Base-by-base conservation (phyloP, 148 eudicot genomes). In the Camellia granthamiana region DNA sequence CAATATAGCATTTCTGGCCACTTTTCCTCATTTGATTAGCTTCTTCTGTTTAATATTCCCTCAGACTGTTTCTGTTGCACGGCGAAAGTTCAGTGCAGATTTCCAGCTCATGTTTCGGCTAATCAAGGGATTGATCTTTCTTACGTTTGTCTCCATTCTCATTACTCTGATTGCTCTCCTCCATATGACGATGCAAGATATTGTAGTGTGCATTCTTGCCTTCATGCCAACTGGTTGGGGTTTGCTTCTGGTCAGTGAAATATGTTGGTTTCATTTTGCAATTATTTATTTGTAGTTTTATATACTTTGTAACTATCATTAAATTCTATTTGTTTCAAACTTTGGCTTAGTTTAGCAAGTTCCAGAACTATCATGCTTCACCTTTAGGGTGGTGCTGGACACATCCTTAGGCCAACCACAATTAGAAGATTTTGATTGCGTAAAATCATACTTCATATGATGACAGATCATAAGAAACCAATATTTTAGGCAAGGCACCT, bases 141-240 rank as follows among this genome's bases (percentile, higher is more conserved):
- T 89, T 41, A 87, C 85, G 51, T 85, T 82, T 74, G 77, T 89
- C 38, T 71, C 85, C 13, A 85, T 85, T 77, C 83, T 95, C 44
- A 89, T 86, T 21, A 88, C 84, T 13, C 87, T 95, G 72, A 85
- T 95, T 69, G 88, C 84, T 6, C 86, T 90, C 16, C 87, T 93
- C 47, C 91, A 89, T 51, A 90, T 95, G 92, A 88, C 91, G 3
- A 51, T 89, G 41, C 79, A 83, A 81, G 99, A 95, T 83, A 88
- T 95, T 70, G 55, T 95, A 1, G 97, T 93, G 6, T 92, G 99
- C 88, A 81, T 95, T 77, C 93, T 95, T 65, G 99, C 97, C 75
- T 95, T 95, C 90, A 87, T 95, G 94, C 99, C 99, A 9, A 95
- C 99, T 77, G 99, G 99, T 73, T 95, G 99, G 91, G 91, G 89